Percentiles rank a stretch among this genome's conserved stretches.
Evolutionary conservation across 495 filamentous ascomycete species (phyloP).

Genomic region (Podospora didyma): DNA sequence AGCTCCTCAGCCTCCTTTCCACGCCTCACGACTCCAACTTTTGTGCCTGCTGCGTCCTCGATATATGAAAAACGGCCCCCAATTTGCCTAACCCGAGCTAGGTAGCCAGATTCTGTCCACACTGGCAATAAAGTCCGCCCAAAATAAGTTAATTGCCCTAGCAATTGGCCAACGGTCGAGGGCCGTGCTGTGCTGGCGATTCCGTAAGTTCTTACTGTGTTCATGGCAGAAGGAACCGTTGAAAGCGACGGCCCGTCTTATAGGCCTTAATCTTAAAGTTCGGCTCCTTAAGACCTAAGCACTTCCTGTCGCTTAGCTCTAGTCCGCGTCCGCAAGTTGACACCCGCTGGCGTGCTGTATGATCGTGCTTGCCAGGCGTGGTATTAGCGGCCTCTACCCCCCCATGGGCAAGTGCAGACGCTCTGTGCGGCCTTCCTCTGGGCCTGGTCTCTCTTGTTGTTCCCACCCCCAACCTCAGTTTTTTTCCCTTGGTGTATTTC

Average conservation of each 20-base stretch:
- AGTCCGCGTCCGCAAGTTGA: too few relatives aligned
- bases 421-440: too few relatives aligned
- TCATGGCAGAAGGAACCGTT: not conserved
- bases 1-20: conserved; percentile 4
- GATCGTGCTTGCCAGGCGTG: too few relatives aligned
- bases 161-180: too few relatives aligned
- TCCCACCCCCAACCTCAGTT: too few relatives aligned
- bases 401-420: too few relatives aligned
- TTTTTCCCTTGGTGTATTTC: too few relatives aligned
- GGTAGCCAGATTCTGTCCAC: not conserved
- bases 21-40: not conserved
- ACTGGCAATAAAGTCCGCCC: too few relatives aligned
- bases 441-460: too few relatives aligned
- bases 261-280: not conserved
- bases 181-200: not conserved
- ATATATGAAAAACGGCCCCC: conserved; percentile 15
- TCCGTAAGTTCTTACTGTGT: not conserved
- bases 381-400: too few relatives aligned
- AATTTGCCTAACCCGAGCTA: conserved; percentile 13
- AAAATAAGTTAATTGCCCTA: too few relatives aligned
- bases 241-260: not conserved
- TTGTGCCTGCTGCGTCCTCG: conserved; percentile 7
- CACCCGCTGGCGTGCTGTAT: too few relatives aligned
- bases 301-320: not conserved
- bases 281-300: not conserved